phyloP scores from a whole-genome alignment of 2,329 filamentous ascomycete species.

The Colletotrichum sojae region DNA sequence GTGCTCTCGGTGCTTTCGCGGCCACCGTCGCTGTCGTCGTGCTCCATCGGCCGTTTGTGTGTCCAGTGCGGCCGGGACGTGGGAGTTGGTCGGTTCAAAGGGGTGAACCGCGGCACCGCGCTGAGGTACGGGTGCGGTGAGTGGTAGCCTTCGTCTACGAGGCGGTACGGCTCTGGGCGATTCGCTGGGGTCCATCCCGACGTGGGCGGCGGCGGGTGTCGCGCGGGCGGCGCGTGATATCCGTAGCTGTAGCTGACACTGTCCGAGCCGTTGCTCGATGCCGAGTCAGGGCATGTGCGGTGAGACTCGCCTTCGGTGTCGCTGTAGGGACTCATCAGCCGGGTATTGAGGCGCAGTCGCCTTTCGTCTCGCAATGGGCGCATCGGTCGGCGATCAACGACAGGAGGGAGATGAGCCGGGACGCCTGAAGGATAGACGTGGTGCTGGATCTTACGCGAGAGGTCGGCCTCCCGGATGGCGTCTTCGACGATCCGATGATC shows the following conservation, averaged over 20 bases:
- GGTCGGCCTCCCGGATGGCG: slow-evolving; percentile 65
- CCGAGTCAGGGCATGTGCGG: slow-evolving; percentile 44
- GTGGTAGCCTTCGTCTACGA: slow-evolving; percentile 39
- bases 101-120: slow-evolving; percentile 58
- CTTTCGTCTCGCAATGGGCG: slow-evolving; percentile 44
- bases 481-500: slow-evolving; percentile 66
- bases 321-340: slow-evolving; percentile 53
- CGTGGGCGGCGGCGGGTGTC: slow-evolving; percentile 23
- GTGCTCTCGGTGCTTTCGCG: slow-evolving; percentile 43
- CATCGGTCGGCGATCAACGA: slow-evolving; percentile 31
- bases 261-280: slow-evolving; percentile 39
- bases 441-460: slow-evolving; percentile 54
- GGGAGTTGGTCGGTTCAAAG: slow-evolving; percentile 28
- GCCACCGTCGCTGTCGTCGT: slow-evolving; percentile 47
- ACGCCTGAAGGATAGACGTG: slow-evolving; percentile 41
- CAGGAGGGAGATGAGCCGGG: slow-evolving; percentile 21
- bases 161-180: slow-evolving; percentile 24
- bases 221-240: slow-evolving; percentile 15
- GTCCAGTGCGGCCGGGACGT: slow-evolving; percentile 35
- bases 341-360: slow-evolving; percentile 44
- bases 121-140: slow-evolving; percentile 59
- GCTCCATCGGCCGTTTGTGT: slow-evolving; percentile 47
- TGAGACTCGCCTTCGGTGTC: slow-evolving; percentile 58
- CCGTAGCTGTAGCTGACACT: slow-evolving; percentile 29
- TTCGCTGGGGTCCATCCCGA: slow-evolving; percentile 50